phyloP scores from a whole-genome alignment of 306 rosid species.

The Carpinus fangiana region DNA sequence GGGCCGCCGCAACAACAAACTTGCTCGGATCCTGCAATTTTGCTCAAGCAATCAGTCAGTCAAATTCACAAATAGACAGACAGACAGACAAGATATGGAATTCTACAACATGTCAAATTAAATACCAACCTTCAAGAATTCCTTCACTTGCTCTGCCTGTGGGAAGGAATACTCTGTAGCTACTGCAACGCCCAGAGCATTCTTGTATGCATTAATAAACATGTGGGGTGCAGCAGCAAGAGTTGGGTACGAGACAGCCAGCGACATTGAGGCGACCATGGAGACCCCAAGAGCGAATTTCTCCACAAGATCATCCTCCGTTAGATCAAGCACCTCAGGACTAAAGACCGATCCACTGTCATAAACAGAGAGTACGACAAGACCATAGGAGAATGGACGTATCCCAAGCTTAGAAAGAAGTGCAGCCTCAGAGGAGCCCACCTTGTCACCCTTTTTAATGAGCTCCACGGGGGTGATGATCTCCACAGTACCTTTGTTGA shows the following conservation, averaged over 20 bases:
- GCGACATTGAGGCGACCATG: constrained; percentile 48
- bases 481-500: constrained; percentile 65
- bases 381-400: constrained; percentile 64
- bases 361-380: constrained; percentile 43
- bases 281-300: constrained; percentile 57
- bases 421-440: constrained; percentile 62
- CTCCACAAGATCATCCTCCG: constrained; percentile 53
- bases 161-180: constrained; percentile 53
- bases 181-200: constrained; percentile 46
- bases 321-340: constrained; percentile 62
- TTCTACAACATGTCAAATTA: neutral
- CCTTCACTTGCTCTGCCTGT: constrained; percentile 54
- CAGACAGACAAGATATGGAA: neutral
- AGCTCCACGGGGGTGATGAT: constrained; percentile 65
- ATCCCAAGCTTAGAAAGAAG: constrained; percentile 61
- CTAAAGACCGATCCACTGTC: constrained; percentile 53
- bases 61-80: neutral
- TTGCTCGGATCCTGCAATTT: constrained; percentile 25
- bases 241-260: constrained; percentile 58
- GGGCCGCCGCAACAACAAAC: constrained; percentile 13
- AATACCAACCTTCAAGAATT: constrained; percentile 42
- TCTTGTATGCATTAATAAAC: constrained; percentile 51
- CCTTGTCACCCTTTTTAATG: constrained; percentile 62
- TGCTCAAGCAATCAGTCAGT: neutral
- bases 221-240: constrained; percentile 62